phyloP scores from a whole-genome alignment of 1,284 basidiomycete species.

The Ceratobasidium sp. region DNA sequence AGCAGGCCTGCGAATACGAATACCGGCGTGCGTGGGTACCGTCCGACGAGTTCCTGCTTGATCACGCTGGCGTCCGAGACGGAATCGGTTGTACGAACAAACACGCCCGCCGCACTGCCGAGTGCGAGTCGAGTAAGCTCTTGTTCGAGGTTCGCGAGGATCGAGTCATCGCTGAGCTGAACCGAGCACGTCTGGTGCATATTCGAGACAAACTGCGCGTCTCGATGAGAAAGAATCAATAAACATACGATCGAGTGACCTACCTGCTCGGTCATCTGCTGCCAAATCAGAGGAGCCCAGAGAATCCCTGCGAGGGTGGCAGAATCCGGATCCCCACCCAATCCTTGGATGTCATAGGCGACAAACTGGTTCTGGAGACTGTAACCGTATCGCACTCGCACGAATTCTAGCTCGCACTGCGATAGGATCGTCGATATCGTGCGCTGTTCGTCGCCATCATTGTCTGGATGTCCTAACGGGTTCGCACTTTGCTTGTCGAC shows the following conservation, averaged over 20 bases:
- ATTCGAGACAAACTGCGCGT: conserved; percentile 11
- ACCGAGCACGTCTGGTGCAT: conserved; percentile 12
- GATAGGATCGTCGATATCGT: conserved; percentile 2
- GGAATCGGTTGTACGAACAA: conserved; percentile 9
- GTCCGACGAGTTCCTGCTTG: conserved; percentile 21
- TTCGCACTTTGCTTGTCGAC: neutral
- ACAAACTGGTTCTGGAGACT: conserved; percentile 9
- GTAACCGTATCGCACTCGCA: conserved; percentile 35
- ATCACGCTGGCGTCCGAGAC: conserved; percentile 23
- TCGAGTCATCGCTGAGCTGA: neutral
- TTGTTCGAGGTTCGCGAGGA: conserved; percentile 21
- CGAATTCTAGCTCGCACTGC: conserved; percentile 34
- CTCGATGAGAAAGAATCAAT: neutral
- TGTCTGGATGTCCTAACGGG: neutral
- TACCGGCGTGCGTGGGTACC: conserved; percentile 25
- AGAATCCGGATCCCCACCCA: neutral
- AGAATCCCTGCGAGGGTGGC: conserved; percentile 14
- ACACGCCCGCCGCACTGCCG: conserved; percentile 7
- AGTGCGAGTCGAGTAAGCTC: conserved; percentile 30
- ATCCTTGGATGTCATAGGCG: conserved; percentile 6
- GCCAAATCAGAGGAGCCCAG: conserved; percentile 39
- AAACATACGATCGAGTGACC: neutral
- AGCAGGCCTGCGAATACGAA: conserved; percentile 30
- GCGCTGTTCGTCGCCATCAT: neutral
- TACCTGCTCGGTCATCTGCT: conserved; percentile 30